phyloP scores from a whole-genome alignment of 2,329 filamentous ascomycete species.

The Arthrobotrys sphaeroides region DNA sequence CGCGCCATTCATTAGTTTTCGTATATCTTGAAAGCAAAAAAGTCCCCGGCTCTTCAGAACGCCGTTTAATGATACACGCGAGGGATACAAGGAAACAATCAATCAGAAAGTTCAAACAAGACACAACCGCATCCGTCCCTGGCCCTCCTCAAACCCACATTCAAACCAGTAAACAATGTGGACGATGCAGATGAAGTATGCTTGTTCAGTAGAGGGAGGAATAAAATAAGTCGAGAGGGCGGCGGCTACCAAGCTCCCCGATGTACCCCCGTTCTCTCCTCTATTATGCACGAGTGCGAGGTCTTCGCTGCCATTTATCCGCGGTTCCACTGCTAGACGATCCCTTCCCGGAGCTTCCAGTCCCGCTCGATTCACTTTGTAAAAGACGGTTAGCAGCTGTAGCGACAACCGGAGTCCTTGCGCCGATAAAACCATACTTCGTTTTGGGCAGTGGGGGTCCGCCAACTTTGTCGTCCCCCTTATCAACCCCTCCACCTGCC shows the following conservation, averaged over 20 bases:
- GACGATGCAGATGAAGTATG: too few relatives aligned
- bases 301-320: neutral
- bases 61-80: conserved; percentile 20
- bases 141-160: too few relatives aligned
- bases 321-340: neutral
- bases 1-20: conserved; percentile 6
- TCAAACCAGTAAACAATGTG: too few relatives aligned
- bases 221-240: too few relatives aligned
- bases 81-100: neutral
- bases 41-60: conserved; percentile 21
- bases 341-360: neutral
- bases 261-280: too few relatives aligned
- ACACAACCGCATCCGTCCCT: neutral
- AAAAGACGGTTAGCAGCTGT: neutral
- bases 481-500: neutral
- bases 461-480: neutral
- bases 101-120: neutral
- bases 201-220: too few relatives aligned
- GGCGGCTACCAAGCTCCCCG: too few relatives aligned
- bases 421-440: neutral
- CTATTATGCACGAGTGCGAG: too few relatives aligned
- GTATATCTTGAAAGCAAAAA: neutral
- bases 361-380: neutral
- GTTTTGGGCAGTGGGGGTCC: neutral
- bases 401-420: neutral